phyloP scores from a whole-genome alignment of 108 stramenopile genomes.

The Pinguiococcus pyrenoidosus region DNA sequence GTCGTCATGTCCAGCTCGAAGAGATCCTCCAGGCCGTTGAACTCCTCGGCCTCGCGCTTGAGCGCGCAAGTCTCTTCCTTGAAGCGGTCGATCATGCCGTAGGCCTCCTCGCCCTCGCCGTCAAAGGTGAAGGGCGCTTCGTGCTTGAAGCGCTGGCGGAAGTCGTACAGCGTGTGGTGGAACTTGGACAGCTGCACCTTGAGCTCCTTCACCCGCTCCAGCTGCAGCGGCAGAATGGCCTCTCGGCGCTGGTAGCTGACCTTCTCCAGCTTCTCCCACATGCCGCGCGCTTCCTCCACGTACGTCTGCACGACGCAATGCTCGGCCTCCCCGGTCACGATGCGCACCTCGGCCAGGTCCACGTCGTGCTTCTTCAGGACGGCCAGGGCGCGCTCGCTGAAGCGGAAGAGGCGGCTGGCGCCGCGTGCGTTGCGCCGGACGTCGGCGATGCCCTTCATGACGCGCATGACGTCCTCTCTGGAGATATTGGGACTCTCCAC shows the following conservation, averaged over 20 bases:
- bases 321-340: too few species aligned
- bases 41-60: conserved; percentile 36
- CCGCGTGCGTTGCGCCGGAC: too few species aligned
- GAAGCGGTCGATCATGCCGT: conserved; percentile 42
- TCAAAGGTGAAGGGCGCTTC: conserved; percentile 64
- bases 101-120: conserved; percentile 50
- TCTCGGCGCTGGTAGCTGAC: conserved; percentile 67
- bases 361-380: conserved; percentile 61
- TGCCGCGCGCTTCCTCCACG: conserved; percentile 61
- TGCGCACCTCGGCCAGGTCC: conserved; percentile 43
- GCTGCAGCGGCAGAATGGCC: conserved; percentile 67
- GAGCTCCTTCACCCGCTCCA: conserved; percentile 53
- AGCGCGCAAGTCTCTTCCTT: too few species aligned
- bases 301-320: conserved; percentile 49
- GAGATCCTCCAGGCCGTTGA: conserved; percentile 66
- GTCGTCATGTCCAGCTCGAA: conserved; percentile 61
- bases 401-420: conserved; percentile 48
- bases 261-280: conserved; percentile 62
- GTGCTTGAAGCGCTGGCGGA: conserved; percentile 56
- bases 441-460: conserved; percentile 67
- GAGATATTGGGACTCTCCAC: too few species aligned
- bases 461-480: conserved; percentile 48
- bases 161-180: conserved; percentile 36
- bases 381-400: conserved; percentile 54
- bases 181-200: conserved; percentile 56